These are phyloP conservation scores for Syncephalis plumigaleata DNA, from an alignment of 371 early-diverging fungal genomes.

Conservation along the genomic window DNA sequence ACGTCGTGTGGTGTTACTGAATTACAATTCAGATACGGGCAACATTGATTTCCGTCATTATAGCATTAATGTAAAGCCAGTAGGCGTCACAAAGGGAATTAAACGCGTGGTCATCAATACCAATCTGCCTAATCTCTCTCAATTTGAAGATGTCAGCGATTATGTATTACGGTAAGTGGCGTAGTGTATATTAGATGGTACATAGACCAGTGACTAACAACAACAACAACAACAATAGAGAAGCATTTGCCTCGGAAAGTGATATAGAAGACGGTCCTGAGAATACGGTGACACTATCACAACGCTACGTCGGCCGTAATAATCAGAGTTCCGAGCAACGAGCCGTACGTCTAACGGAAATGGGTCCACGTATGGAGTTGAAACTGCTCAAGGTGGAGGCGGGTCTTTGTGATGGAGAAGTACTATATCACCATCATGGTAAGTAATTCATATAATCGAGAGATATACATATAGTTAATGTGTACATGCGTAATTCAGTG, in stretches of 20 bases:
- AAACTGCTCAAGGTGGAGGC: conserved; percentile 77
- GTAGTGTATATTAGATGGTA: background rate
- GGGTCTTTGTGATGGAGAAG: conserved; percentile 86
- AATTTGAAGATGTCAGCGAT: conserved; percentile 80
- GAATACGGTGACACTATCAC: conserved; percentile 55
- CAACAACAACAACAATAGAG: too few species aligned
- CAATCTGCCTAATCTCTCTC: conserved; percentile 56
- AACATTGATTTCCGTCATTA: conserved; percentile 87
- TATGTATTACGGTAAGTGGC: conserved; percentile 45
- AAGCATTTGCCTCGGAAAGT: conserved; percentile 75
- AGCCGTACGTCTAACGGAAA: conserved; percentile 69
- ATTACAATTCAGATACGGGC: conserved; percentile 69
- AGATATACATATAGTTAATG: background rate
- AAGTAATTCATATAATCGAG: conserved; percentile 8
- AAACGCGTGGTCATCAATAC: conserved; percentile 54
- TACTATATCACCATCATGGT: conserved; percentile 62
- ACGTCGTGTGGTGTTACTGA: conserved; percentile 79
- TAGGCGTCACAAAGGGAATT: conserved; percentile 80
- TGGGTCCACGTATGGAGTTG: conserved; percentile 86
- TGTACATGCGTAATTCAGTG: conserved; percentile 17
- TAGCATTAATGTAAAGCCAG: conserved; percentile 65
- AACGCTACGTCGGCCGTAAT: conserved; percentile 58
- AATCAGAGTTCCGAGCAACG: conserved; percentile 63
- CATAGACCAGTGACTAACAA: background rate
- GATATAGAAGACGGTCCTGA: conserved; percentile 86